Base-by-base conservation (phyloP, 768 basidiomycete genomes). In the Scleroderma citrinum region DNA sequence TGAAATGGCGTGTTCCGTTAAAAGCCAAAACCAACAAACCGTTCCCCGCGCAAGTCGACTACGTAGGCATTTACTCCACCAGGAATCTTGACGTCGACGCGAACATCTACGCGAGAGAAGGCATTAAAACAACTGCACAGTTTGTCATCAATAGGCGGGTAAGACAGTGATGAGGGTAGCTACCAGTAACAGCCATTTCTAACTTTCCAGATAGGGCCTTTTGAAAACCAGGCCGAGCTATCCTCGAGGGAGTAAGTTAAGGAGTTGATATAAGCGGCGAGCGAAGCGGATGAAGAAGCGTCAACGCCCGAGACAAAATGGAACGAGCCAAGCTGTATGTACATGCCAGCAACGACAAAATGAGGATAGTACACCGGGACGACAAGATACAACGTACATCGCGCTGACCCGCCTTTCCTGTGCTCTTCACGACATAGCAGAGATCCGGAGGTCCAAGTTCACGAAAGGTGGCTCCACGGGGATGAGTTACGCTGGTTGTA, bases 261-360 rank as follows among this genome's bases (percentile, higher is more conserved):
- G 20, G 93, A 96, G 71, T 99, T 98, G 68, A 98, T 88, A 69
- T 99, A 99, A 11, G 96, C 95, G 5, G 96, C 96, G 24, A 99
- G 77, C 0, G 93, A 95, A 3, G 96, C 96, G 17, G 94, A 97
- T 6, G 95, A 96, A 16, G 93, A 97, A 1, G 95, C 92, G 67
- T 99, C 96, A 46, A 99, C 91, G n/a, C 96, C 95, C 0, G 96
- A 99, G 50, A 96, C 81, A 59, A 91, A 97, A 69, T 99, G 96
- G 66, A 97, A 98, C 31, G 95, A 97, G 34, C 92, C 92, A 50
- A 92, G 75, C 93, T 96, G 59, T 14, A 21, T 13, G 32, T 51
- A 8, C 13, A 10, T 21, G 24, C 23, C 35, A 16, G 48, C 52
- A 26, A 59, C 47, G 42, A 30, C 6, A 17, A 16, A 6, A n/a